These are phyloP conservation scores for Chrysosporium queenslandicum DNA, from an alignment of 2,329 filamentous ascomycete genomes.

Conservation along the genomic window DNA sequence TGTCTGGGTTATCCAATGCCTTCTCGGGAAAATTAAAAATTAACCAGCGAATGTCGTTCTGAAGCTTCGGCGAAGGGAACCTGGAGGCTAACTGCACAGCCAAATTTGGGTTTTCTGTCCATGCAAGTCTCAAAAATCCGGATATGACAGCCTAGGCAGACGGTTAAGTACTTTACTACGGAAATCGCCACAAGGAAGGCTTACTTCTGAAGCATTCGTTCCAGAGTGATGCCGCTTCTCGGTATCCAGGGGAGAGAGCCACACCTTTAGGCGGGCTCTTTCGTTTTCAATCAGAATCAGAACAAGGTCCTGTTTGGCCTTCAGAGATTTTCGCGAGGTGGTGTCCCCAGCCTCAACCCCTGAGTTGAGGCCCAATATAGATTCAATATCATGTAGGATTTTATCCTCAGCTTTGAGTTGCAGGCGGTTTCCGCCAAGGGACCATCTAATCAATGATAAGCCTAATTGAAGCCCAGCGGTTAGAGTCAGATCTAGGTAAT, in stretches of 20 bases:
- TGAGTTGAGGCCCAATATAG: conserved; percentile 54
- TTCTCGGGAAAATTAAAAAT: conserved; percentile 75
- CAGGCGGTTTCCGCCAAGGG: conserved; percentile 85
- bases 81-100: conserved; percentile 75
- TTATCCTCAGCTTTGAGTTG: conserved; percentile 89
- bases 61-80: conserved; percentile 65
- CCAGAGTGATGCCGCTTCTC: conserved; percentile 45
- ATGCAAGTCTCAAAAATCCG: conserved; percentile 67
- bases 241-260: conserved; percentile 71
- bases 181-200: background rate
- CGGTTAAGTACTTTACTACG: background rate
- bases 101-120: conserved; percentile 72
- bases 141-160: conserved; percentile 37
- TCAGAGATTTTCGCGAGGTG: conserved; percentile 54
- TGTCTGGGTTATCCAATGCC: conserved; percentile 70
- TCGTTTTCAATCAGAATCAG: conserved; percentile 74
- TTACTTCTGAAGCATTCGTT: conserved; percentile 13
- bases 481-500: background rate
- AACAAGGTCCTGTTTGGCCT: conserved; percentile 74
- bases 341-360: conserved; percentile 40
- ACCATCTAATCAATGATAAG: conserved; percentile 51
- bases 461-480: background rate
- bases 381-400: conserved; percentile 64
- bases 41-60: conserved; percentile 66
- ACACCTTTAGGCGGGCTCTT: conserved; percentile 70